Evolutionary conservation across 23 red algal genomes (phyloP).

Genomic region (Gracilaria gracilis): DNA sequence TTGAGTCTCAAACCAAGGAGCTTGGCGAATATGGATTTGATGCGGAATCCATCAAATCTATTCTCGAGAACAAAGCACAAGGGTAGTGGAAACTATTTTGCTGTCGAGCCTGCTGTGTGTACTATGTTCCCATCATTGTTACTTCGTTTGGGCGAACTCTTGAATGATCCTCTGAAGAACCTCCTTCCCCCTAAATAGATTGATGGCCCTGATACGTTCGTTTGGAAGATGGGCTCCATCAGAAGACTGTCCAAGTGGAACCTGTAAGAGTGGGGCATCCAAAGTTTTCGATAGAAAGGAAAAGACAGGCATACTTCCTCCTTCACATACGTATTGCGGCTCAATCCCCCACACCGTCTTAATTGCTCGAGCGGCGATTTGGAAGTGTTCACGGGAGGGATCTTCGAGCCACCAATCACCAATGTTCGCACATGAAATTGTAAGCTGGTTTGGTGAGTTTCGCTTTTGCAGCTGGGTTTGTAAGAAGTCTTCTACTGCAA

Average conservation of each 20-base stretch:
- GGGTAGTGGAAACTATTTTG: background rate
- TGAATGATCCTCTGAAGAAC: slow-evolving; percentile 75
- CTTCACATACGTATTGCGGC: slow-evolving; percentile 87
- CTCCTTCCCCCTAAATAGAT: slow-evolving; percentile 73
- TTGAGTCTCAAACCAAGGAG: background rate
- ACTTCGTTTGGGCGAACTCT: slow-evolving; percentile 48
- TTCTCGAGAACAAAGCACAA: background rate
- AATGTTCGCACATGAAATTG: slow-evolving; percentile 59
- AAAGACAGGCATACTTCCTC: slow-evolving; percentile 86
- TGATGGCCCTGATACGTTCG: slow-evolving; percentile 81
- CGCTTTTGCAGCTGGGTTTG: slow-evolving; percentile 74
- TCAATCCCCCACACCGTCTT: slow-evolving; percentile 70
- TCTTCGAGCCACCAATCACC: slow-evolving; percentile 94
- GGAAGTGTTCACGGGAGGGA: slow-evolving; percentile 55
- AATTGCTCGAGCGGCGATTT: slow-evolving; percentile 70
- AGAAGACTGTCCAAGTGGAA: slow-evolving; percentile 83
- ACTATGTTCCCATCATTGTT: background rate
- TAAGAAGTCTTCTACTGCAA: slow-evolving; percentile 64
- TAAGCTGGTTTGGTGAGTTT: slow-evolving; percentile 82
- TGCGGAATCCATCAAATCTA: slow-evolving; percentile 1
- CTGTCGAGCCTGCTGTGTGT: background rate
- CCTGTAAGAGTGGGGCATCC: slow-evolving; percentile 71
- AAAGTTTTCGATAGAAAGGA: slow-evolving; percentile 75
- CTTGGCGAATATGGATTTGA: slow-evolving; percentile 27
- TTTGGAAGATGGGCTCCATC: slow-evolving; percentile 89